phyloP scores from a whole-genome alignment of 345 rosid species.

The Nephelium lappaceum region DNA sequence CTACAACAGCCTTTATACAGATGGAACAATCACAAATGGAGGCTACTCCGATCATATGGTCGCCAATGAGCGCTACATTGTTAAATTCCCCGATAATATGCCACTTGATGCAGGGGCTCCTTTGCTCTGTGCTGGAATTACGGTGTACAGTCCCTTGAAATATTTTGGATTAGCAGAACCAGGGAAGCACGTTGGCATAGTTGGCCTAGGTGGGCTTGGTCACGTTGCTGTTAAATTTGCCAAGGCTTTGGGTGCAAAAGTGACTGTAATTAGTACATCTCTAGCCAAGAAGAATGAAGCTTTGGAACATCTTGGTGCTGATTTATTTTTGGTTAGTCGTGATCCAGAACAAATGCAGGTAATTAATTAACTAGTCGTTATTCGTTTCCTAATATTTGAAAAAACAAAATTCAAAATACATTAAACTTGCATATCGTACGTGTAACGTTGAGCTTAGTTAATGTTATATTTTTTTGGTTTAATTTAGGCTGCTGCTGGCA shows the following conservation, averaged over 20 bases:
- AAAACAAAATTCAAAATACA: no score
- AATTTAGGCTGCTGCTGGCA: conserved; percentile 38
- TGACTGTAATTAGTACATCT: conserved; percentile 54
- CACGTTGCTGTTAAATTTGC: conserved; percentile 58
- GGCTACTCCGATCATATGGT: conserved; percentile 64
- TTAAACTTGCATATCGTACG: no score
- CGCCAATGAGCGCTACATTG: conserved; percentile 50
- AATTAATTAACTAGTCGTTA: neutral
- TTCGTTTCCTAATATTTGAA: no score
- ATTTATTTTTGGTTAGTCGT: conserved; percentile 41
- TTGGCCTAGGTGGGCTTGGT: conserved; percentile 59
- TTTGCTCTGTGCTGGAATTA: conserved; percentile 72
- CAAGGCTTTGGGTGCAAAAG: conserved; percentile 50
- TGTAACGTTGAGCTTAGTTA: no score
- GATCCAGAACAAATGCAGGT: conserved; percentile 42
- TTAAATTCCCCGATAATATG: conserved; percentile 51
- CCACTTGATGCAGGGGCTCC: conserved; percentile 64
- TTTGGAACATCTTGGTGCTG: conserved; percentile 44
- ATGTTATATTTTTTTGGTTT: no score
- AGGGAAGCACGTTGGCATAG: conserved; percentile 45
- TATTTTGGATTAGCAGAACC: conserved; percentile 41
- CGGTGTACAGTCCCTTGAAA: conserved; percentile 67
- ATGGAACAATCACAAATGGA: conserved; percentile 57
- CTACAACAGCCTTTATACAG: conserved; percentile 36
- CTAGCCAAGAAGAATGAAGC: conserved; percentile 49